Percentiles rank a stretch among this genome's conserved stretches.
phyloP scores from a whole-genome alignment of 2,329 filamentous ascomycete species.

The Fusarium sp. region DNA sequence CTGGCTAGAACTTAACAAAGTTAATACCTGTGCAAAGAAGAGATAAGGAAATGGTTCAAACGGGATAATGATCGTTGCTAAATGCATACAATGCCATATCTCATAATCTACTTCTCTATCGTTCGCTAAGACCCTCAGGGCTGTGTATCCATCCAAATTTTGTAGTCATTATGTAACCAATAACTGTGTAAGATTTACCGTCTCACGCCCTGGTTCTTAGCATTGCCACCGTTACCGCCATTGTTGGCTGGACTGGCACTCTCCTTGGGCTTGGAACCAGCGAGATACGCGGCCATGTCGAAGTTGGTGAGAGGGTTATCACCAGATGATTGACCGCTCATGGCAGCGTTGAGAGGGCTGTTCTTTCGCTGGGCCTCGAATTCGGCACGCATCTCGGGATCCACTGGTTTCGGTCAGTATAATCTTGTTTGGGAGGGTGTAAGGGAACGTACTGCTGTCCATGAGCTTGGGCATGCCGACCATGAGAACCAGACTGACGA shows the following conservation, averaged over 20 bases:
- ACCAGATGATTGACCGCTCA: conserved; percentile 53
- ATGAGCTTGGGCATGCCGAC: conserved; percentile 95
- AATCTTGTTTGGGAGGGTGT: background rate
- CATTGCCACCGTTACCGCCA: conserved; percentile 25
- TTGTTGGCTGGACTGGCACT: conserved; percentile 42
- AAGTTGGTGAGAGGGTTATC: conserved; percentile 66
- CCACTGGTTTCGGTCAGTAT: conserved; percentile 71
- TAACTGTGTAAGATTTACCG: conserved; percentile 40
- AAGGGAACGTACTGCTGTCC: conserved; percentile 83
- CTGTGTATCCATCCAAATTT: background rate
- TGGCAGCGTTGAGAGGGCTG: conserved; percentile 72
- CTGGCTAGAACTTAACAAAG: background rate
- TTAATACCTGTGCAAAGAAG: background rate
- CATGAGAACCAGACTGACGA: conserved; percentile 85
- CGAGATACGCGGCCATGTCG: conserved; percentile 73
- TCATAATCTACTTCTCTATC: conserved; percentile 14
- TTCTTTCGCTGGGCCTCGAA: conserved; percentile 91
- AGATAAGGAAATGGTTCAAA: background rate
- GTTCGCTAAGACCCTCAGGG: background rate
- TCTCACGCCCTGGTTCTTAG: conserved; percentile 58
- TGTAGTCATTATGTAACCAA: background rate
- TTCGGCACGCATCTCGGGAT: conserved; percentile 93
- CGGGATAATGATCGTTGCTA: conserved; percentile 6
- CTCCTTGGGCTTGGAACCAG: conserved; percentile 64
- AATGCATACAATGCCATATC: conserved; percentile 7